These are phyloP conservation scores for Neckera pumila DNA, from an alignment of 225 moss, liverwort and hornwort genomes.

Conservation along the genomic window DNA sequence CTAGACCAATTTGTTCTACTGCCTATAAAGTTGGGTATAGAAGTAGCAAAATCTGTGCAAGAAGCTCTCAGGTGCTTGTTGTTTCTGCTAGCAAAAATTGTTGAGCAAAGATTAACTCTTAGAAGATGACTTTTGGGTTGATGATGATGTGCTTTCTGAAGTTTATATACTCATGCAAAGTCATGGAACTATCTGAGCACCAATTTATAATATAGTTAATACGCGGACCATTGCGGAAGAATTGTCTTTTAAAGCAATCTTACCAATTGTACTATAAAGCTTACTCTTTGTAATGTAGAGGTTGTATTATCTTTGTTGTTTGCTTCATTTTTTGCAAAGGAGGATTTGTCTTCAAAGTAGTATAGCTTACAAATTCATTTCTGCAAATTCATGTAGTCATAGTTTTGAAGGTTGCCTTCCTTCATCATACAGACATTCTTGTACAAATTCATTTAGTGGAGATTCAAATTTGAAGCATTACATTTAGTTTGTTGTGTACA, in stretches of 20 bases:
- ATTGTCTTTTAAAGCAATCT: neutral
- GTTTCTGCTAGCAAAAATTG: neutral
- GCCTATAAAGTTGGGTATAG: too few relatives aligned
- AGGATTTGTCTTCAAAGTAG: neutral
- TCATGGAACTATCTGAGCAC: neutral
- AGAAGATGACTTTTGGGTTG: neutral
- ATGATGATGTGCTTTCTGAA: neutral
- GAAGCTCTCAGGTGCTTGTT: neutral
- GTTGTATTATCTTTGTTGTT: neutral
- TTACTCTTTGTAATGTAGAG: neutral
- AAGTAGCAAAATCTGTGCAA: rapidly evolving
- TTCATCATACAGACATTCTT: too few relatives aligned
- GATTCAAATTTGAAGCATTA: too few relatives aligned
- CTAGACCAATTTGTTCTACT: neutral
- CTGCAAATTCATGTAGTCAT: neutral
- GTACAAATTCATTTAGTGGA: too few relatives aligned
- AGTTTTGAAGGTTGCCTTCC: too few relatives aligned
- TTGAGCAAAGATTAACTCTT: neutral
- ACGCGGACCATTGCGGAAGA: neutral
- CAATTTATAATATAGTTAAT: neutral
- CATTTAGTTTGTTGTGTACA: too few relatives aligned
- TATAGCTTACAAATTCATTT: neutral
- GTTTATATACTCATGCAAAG: rapidly evolving
- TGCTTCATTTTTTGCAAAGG: neutral
- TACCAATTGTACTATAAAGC: neutral